phyloP scores from a whole-genome alignment of 768 basidiomycete genomes.

The Termitomyces sp. region DNA sequence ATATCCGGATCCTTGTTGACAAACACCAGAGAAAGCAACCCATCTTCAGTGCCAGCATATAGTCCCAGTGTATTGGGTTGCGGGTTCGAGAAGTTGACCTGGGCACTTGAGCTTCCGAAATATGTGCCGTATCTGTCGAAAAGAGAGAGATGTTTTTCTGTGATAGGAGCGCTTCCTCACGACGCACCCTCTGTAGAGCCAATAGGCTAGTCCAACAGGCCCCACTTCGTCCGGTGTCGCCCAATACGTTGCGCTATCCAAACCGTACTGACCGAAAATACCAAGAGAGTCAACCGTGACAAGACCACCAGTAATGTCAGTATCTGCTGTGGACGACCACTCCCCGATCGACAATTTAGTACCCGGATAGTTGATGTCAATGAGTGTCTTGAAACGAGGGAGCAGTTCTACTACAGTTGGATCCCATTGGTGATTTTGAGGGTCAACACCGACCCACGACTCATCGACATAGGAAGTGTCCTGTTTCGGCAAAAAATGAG shows the following conservation, averaged over 20 bases:
- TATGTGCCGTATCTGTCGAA: constrained; percentile 33
- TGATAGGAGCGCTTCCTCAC: background rate
- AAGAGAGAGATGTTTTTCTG: background rate
- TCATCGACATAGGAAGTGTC: constrained; percentile 48
- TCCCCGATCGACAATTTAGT: constrained; percentile 51
- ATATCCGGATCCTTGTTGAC: constrained; percentile 44
- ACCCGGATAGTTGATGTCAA: constrained; percentile 45
- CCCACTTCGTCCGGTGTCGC: constrained; percentile 38
- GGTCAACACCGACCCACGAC: constrained; percentile 41
- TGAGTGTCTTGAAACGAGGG: constrained; percentile 45
- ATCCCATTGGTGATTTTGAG: constrained; percentile 44
- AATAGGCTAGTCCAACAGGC: constrained; percentile 49
- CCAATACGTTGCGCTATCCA: constrained; percentile 54
- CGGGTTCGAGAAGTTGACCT: constrained; percentile 36
- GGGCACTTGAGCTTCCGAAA: constrained; percentile 39
- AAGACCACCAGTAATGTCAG: constrained; percentile 48
- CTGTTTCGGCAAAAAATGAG: constrained; percentile 14
- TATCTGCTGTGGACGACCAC: constrained; percentile 43
- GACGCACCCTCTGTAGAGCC: constrained; percentile 48
- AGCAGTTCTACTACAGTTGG: constrained; percentile 37
- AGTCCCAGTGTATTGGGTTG: constrained; percentile 38
- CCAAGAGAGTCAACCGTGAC: constrained; percentile 47
- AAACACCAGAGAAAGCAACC: constrained; percentile 38
- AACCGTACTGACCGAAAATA: constrained; percentile 42
- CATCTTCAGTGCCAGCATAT: constrained; percentile 38